Percentiles rank a stretch among this genome's conserved stretches.
Evolutionary conservation across 129 eudicot species (phyloP).

Genomic region (Helianthus annuus): HanXRQr2.0-SUNRISE NC_035443.2:67610901-67611400

Average conservation of each 20-base stretch:
- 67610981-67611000: too few relatives aligned
- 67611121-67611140: not conserved
- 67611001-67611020: too few relatives aligned
- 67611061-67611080: not conserved
- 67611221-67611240: too few relatives aligned
- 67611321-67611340: not conserved
- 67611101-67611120: not conserved
- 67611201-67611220: not conserved
- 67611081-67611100: constrained; percentile 12
- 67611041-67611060: not conserved
- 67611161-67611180: not conserved
- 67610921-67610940: too few relatives aligned
- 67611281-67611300: too few relatives aligned
- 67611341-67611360: not conserved
- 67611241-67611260: too few relatives aligned
- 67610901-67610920: too few relatives aligned
- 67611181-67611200: not conserved
- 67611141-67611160: not conserved
- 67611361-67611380: not conserved
- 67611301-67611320: too few relatives aligned
- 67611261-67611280: too few relatives aligned
- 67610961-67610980: too few relatives aligned
- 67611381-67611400: not conserved
- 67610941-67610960: too few relatives aligned
- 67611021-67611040: too few relatives aligned